Evolutionary conservation across 2,329 filamentous ascomycete species (phyloP).

Genomic region (Trichoderma aggressivum): DNA sequence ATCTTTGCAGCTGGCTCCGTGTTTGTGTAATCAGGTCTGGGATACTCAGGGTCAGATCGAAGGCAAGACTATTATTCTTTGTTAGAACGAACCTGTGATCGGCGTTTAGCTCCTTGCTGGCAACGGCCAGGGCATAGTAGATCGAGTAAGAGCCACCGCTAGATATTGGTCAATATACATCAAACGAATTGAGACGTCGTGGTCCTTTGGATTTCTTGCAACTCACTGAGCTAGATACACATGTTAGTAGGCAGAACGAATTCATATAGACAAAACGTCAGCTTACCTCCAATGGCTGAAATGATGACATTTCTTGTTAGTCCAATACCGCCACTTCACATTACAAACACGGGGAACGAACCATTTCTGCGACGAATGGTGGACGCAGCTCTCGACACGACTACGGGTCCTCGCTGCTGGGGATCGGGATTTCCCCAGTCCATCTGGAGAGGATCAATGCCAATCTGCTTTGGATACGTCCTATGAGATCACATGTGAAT

Average conservation of each 20-base stretch:
- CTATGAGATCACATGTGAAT: conserved; percentile 31
- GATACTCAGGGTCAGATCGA: neutral
- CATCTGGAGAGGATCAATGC: conserved; percentile 86
- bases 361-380: conserved; percentile 81
- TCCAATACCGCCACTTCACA: neutral
- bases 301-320: conserved; percentile 5
- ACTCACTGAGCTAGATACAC: conserved; percentile 37
- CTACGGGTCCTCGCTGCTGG: conserved; percentile 74
- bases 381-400: conserved; percentile 72
- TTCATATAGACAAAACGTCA: neutral
- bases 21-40: conserved; percentile 61
- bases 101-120: conserved; percentile 79
- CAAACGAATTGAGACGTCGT: neutral
- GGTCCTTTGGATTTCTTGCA: neutral
- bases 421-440: conserved; percentile 82
- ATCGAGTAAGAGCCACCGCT: conserved; percentile 89
- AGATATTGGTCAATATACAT: neutral
- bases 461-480: conserved; percentile 90
- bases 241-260: neutral
- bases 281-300: conserved; percentile 56
- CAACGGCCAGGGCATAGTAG: conserved; percentile 90
- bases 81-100: conserved; percentile 60
- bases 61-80: too few species aligned
- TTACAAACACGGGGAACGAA: conserved; percentile 37
- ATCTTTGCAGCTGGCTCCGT: conserved; percentile 89